Conservation (phyloP, 192 early-diverging fungal genomes). For the Podila verticillata region DNA sequence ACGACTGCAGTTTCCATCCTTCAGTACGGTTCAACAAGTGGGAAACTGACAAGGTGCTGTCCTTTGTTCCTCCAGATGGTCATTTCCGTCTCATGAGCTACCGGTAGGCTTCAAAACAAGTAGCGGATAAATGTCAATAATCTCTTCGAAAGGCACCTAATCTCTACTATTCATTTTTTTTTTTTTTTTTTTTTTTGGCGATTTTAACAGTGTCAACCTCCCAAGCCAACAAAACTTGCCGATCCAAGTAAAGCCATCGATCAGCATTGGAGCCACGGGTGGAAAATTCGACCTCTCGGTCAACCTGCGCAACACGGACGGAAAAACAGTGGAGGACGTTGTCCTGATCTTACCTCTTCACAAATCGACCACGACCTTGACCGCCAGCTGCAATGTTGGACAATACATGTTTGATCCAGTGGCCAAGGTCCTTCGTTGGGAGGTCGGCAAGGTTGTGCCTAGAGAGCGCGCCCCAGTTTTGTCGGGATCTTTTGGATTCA, state of each 20-base stretch:
- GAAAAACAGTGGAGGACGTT: conserved; percentile 73
- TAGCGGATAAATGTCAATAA: too few relatives aligned
- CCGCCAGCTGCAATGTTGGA: conserved; percentile 72
- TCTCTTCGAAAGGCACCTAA: too few relatives aligned
- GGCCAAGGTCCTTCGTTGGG: conserved; percentile 70
- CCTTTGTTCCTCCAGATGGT: conserved; percentile 96
- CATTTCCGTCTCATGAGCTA: conserved; percentile 91
- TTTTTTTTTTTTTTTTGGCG: conserved; percentile 1
- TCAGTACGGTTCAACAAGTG: conserved; percentile 87
- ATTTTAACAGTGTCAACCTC: conserved; percentile 61
- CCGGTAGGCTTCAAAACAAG: conserved; percentile 45
- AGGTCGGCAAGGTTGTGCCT: conserved; percentile 68
- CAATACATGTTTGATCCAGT: conserved; percentile 78
- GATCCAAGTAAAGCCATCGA: conserved; percentile 69
- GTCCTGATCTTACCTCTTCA: conserved; percentile 67
- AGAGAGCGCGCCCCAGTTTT: conserved; percentile 67
- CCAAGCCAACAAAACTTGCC: conserved; percentile 66
- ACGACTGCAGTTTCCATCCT: conserved; percentile 89
- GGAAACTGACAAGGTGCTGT: conserved; percentile 80
- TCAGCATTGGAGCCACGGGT: conserved; percentile 64
- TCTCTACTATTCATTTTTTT: background rate
- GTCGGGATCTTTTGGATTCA: conserved; percentile 65
- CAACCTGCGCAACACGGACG: conserved; percentile 67
- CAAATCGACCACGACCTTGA: conserved; percentile 64
- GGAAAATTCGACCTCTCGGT: conserved; percentile 79